Base-by-base conservation (phyloP, 179 eudicot species). In the Carnegiea gigantea region DNA sequence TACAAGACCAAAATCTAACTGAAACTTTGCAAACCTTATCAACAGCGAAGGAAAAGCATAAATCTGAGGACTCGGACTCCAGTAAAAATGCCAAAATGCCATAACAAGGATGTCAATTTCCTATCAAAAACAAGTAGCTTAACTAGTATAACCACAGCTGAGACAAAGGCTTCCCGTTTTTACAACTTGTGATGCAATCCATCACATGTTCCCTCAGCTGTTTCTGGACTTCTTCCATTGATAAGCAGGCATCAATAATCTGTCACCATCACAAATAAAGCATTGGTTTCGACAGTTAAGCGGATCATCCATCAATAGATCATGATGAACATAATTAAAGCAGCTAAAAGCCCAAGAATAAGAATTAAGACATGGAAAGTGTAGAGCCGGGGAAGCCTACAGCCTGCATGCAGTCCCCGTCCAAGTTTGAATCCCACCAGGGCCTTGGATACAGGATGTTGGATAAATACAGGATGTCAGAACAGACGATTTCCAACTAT, bases 151-250 rank as follows among this genome's bases (percentile, higher is more conserved):
- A 84, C 98, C 96, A 92, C 30, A 96, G 92, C 76, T 86, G 84
- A n/a, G 88, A 85, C n/a, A 96, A 80, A 26, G 93, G 78, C 88
- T 91, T 96, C 43, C 96, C 99, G 44, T 86, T 77, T 57, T 83
- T 85, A 88, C 99, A 96, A 59, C 83, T 73, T 59, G 46, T 73
- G 46, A 94, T 85, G 76, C 90, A 88, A 28, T 91, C 90, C 83
- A 88, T 46, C 6, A 85, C 93, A 49, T 73, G 60, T 75, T 88
- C 89, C 48, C 82, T 86, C 77, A 94, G 77, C 84, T 91, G 87
- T 80, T 92, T 87, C 88, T 96, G 91, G 62, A 96, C 90, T 73
- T 94, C 96, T 83, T 96, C 98, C 71, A 89, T 84, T 38, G 96
- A 82, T 43, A 88, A 86, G 79, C 93, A 80, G 23, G 95, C 99